phyloP scores from a whole-genome alignment of 2,329 filamentous ascomycete genomes.

The Calonectria crousiana region DNA sequence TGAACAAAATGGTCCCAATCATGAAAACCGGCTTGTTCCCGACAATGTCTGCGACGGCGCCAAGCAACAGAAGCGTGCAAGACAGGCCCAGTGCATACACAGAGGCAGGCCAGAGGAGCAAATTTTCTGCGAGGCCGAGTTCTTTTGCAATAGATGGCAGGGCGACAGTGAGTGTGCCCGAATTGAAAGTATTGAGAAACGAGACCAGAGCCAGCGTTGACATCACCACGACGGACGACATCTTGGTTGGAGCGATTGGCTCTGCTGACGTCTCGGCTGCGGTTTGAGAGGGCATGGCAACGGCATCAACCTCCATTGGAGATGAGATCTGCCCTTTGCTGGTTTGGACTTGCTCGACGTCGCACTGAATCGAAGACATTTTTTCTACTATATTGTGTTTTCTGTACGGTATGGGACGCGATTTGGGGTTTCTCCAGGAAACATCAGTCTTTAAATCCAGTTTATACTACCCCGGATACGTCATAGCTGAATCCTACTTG shows the following conservation, averaged over 20 bases:
- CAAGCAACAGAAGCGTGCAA: slow-evolving; percentile 50
- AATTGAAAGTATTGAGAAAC: slow-evolving; percentile 43
- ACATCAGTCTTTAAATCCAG: not conserved
- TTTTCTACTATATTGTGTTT: not conserved
- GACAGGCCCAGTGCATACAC: slow-evolving; percentile 36
- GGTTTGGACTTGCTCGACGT: not conserved
- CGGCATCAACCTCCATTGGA: not conserved
- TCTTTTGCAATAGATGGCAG: slow-evolving; percentile 37
- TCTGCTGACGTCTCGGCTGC: not conserved
- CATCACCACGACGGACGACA: not conserved
- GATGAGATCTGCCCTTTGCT: not conserved
- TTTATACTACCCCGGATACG: not conserved
- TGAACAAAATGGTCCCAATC: slow-evolving; percentile 48
- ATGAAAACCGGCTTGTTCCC: slow-evolving; percentile 51
- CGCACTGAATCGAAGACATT: slow-evolving; percentile 17
- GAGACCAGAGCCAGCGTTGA: slow-evolving; percentile 34
- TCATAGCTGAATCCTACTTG: not conserved
- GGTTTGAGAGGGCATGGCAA: not conserved
- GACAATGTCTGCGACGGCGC: slow-evolving; percentile 52
- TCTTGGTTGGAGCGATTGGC: slow-evolving; percentile 16
- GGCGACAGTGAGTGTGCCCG: slow-evolving; percentile 38
- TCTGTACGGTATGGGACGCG: not conserved
- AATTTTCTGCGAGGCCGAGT: slow-evolving; percentile 30
- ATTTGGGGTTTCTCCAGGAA: not conserved
- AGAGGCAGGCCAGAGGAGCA: slow-evolving; percentile 39